Evolutionary conservation across 2,329 filamentous ascomycete genomes (phyloP).

Genomic region (Exophiala oligosperma): DNA sequence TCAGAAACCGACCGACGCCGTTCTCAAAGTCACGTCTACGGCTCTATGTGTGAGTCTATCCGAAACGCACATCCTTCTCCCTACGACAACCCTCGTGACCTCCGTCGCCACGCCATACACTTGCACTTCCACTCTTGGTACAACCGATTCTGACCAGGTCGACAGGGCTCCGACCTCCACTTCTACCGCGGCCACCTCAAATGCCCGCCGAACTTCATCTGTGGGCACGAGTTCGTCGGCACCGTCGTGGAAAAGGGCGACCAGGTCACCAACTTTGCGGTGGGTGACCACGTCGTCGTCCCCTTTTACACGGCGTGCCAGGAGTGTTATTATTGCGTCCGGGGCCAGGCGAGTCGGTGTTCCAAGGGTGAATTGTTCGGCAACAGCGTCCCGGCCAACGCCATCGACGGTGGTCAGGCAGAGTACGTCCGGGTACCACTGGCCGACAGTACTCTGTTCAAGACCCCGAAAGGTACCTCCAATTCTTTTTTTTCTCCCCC

Average conservation of each 20-base stretch:
- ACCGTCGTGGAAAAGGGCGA: slow-evolving; percentile 47
- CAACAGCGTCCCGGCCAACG: slow-evolving; percentile 54
- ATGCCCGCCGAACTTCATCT: slow-evolving; percentile 46
- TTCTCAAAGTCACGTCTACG: slow-evolving; percentile 41
- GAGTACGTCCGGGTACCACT: slow-evolving; percentile 57
- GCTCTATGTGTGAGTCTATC: slow-evolving; percentile 26
- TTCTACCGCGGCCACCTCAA: slow-evolving; percentile 57
- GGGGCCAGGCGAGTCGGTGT: slow-evolving; percentile 56
- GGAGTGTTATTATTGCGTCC: slow-evolving; percentile 53
- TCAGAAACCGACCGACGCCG: slow-evolving; percentile 47
- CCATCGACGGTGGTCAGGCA: slow-evolving; percentile 56
- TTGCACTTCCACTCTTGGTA: slow-evolving; percentile 41
- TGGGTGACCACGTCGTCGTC: slow-evolving; percentile 55
- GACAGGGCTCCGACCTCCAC: slow-evolving; percentile 57
- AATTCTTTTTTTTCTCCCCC: background rate
- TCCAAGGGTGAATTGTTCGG: slow-evolving; percentile 46
- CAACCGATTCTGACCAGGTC: slow-evolving; percentile 31
- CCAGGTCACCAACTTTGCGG: slow-evolving; percentile 47
- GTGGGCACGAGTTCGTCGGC: slow-evolving; percentile 59
- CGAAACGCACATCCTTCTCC: no score
- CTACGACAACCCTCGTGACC: no score
- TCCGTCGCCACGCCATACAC: background rate
- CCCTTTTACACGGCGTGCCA: slow-evolving; percentile 55
- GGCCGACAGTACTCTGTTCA: slow-evolving; percentile 51
- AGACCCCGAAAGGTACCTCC: slow-evolving; percentile 37